Base-by-base conservation (phyloP, 192 early-diverging fungal species). In the Allomyces javanicus region DNA sequence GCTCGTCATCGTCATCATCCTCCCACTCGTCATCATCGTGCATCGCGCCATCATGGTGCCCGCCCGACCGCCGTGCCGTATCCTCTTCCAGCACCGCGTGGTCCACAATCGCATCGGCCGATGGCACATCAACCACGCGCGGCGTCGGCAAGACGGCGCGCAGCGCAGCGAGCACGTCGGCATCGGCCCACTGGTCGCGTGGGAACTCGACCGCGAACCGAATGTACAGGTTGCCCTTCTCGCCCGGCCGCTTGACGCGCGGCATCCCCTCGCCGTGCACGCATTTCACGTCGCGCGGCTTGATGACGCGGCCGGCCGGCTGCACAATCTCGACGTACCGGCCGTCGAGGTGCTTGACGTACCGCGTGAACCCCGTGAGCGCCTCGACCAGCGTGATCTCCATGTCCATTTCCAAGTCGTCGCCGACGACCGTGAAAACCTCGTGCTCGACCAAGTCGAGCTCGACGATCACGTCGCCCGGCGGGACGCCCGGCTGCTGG, bases 241-340 rank as follows among this genome's bases (percentile, higher is more conserved):
- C 85, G 64, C 76, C 75, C 10, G 85, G 75, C 4, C 84, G 77
- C 69, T 84, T 83, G 67, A 74, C 85, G 17, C 72, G 78, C 23
- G 94, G 94, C 96, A 99, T 99, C 63, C 96, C 96, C 76, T 99
- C 91, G 65, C 83, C 78, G 43, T 64, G 68, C 67, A 97, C 87
- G 68, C 84, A 81, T 76, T 93, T 89, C n/a, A 90, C 75, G 23
- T 91, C 84, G 40, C 88, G 90, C 23, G 94, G 93, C 68, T 83
- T 84, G 66, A 99, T 88, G 24, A 89, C 86, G 62, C 85, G 79
- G 17, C 92, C 92, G 17, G 89, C 81, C 24, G 86, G 79, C 65
- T 94, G 90, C 33, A 79, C 86, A 43, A 97, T 87, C 63, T 87
- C 73, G 23, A 99, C 76, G 11, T 84, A 83, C 22, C 90, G 84